phyloP scores from a whole-genome alignment of 2,329 filamentous ascomycete species.

The Aspergillus persii region DNA sequence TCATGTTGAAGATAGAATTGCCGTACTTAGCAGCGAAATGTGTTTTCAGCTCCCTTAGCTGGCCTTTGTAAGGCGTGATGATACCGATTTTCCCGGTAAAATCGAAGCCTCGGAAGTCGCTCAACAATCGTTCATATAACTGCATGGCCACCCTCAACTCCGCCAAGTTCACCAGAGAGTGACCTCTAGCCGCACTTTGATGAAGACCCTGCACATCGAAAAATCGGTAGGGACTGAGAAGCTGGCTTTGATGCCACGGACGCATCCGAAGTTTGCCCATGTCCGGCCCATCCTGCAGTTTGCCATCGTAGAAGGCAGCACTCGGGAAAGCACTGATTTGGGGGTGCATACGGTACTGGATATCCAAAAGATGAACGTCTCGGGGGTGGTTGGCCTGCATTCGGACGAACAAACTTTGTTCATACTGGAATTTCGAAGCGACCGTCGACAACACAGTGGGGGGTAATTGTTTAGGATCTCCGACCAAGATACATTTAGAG shows the following conservation, averaged over 20 bases:
- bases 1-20: slow-evolving; percentile 67
- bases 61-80: slow-evolving; percentile 97
- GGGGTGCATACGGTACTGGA: slow-evolving; percentile 98
- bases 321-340: slow-evolving; percentile 92
- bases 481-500: slow-evolving; percentile 93
- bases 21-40: slow-evolving; percentile 74
- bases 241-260: slow-evolving; percentile 78
- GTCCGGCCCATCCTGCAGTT: slow-evolving; percentile 76
- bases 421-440: slow-evolving; percentile 88
- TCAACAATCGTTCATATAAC: slow-evolving; percentile 75
- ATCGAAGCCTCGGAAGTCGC: slow-evolving; percentile 67
- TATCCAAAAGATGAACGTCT: slow-evolving; percentile 91
- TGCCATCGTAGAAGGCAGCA: slow-evolving; percentile 85
- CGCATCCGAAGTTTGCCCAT: slow-evolving; percentile 75
- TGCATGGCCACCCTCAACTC: slow-evolving; percentile 85
- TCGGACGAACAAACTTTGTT: slow-evolving; percentile 95
- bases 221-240: slow-evolving; percentile 92
- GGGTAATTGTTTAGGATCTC: slow-evolving; percentile 94
- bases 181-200: slow-evolving; percentile 73
- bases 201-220: slow-evolving; percentile 93
- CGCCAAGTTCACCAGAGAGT: slow-evolving; percentile 84
- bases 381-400: slow-evolving; percentile 92
- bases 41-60: slow-evolving; percentile 74
- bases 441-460: slow-evolving; percentile 94
- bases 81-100: slow-evolving; percentile 86